phyloP scores from a whole-genome alignment of 169 alveolate species.

The Cyclospora cayetanensis region DNA sequence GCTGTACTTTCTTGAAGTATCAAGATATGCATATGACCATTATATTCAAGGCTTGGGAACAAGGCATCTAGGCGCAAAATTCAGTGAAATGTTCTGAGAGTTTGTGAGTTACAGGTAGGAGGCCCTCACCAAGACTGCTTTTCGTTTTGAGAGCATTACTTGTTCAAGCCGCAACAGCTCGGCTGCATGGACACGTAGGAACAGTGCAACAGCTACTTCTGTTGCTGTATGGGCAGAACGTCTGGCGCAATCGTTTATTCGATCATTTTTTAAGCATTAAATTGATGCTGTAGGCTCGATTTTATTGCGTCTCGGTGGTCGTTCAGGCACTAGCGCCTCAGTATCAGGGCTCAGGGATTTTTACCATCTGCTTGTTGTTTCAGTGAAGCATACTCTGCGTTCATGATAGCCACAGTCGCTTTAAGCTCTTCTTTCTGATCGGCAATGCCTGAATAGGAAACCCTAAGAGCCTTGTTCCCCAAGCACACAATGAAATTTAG shows the following conservation, averaged over 20 bases:
- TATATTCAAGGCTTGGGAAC: not conserved
- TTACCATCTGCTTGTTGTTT: not conserved
- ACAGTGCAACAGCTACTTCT: too few relatives aligned
- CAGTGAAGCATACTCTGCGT: slow-evolving; percentile 1
- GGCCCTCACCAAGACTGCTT: not conserved
- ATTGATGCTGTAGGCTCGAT: too few relatives aligned
- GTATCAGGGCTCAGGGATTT: not conserved
- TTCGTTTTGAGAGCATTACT: not conserved
- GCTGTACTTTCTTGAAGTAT: not conserved
- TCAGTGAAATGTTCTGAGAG: not conserved
- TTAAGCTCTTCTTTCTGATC: not conserved
- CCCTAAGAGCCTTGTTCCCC: too few relatives aligned
- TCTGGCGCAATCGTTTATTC: too few relatives aligned
- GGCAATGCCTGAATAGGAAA: not conserved
- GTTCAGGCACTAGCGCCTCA: not conserved
- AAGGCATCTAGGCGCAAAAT: not conserved
- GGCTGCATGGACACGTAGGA: too few relatives aligned
- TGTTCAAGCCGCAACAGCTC: slow-evolving; percentile 24
- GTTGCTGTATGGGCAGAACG: too few relatives aligned
- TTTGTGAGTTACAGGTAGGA: not conserved
- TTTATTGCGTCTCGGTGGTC: too few relatives aligned
- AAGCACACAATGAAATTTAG: too few relatives aligned
- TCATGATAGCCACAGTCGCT: not conserved
- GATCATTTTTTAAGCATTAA: too few relatives aligned
- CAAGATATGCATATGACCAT: not conserved